phyloP scores from a whole-genome alignment of 805 yeast species.

The Candida cerambycidarum region DNA sequence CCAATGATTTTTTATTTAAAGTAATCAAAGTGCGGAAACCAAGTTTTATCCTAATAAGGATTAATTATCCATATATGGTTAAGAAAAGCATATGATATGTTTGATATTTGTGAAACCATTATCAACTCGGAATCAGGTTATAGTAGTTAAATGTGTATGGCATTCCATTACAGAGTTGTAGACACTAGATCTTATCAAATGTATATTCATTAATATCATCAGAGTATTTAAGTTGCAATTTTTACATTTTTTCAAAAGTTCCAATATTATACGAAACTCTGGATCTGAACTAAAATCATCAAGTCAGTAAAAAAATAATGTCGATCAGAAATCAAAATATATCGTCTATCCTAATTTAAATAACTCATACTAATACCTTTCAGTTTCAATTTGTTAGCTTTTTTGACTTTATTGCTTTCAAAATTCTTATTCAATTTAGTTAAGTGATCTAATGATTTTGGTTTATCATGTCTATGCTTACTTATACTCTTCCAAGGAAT shows the following conservation, averaged over 20 bases:
- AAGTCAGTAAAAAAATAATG: no score
- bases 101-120: no score
- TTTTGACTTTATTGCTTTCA: slow-evolving; percentile 40
- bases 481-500: slow-evolving; percentile 61
- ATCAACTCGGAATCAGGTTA: no score
- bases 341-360: slow-evolving; percentile 13
- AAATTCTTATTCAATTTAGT: slow-evolving; percentile 49
- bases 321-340: no score
- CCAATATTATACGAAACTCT: no score
- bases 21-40: slow-evolving; percentile 4
- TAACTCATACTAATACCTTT: slow-evolving; percentile 51
- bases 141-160: no score
- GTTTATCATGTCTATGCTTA: slow-evolving; percentile 52
- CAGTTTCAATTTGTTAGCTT: slow-evolving; percentile 49
- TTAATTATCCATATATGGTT: neutral
- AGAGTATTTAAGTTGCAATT: neutral
- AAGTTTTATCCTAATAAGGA: neutral
- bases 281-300: no score
- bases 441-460: slow-evolving; percentile 60
- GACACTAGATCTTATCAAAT: no score
- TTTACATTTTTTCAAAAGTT: neutral
- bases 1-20: slow-evolving; percentile 6
- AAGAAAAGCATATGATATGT: neutral
- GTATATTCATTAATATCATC: no score
- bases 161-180: no score